A percentile compares a stretch with the other conserved stretches of the same genome.
Evolutionary conservation across 2,329 filamentous ascomycete genomes (phyloP).

Genomic region (Apiospora koreana): DNA sequence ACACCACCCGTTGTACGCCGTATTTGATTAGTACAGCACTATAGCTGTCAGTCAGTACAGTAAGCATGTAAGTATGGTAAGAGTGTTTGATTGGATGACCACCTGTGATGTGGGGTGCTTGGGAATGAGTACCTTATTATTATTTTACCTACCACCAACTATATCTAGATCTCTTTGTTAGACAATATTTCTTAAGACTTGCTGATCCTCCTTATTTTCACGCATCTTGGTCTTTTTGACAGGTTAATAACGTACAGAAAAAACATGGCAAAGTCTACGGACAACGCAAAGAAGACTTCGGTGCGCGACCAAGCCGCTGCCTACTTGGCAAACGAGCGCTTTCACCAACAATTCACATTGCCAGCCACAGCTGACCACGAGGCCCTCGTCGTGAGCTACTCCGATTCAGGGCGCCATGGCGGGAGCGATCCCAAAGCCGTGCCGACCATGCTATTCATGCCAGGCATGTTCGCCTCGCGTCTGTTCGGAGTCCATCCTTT

Average conservation of each 20-base stretch:
- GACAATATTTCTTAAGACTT: neutral
- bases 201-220: neutral
- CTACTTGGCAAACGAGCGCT: conserved; percentile 15
- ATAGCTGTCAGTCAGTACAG: neutral
- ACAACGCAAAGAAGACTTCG: neutral
- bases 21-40: neutral
- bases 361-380: conserved; percentile 17
- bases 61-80: neutral
- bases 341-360: conserved; percentile 18
- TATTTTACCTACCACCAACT: neutral
- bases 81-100: neutral
- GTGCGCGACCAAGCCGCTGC: neutral
- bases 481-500: conserved; percentile 13
- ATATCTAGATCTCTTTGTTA: neutral
- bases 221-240: neutral
- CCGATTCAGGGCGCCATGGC: conserved; percentile 11
- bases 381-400: conserved; percentile 21
- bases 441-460: conserved; percentile 17
- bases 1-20: too few relatives aligned
- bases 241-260: neutral
- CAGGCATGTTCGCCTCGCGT: conserved; percentile 25
- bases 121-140: neutral
- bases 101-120: neutral
- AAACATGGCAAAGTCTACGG: neutral
- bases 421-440: neutral